Base-by-base conservation (phyloP, 176 grass and related monocot genomes). In the Oryza glumipatula region DNA sequence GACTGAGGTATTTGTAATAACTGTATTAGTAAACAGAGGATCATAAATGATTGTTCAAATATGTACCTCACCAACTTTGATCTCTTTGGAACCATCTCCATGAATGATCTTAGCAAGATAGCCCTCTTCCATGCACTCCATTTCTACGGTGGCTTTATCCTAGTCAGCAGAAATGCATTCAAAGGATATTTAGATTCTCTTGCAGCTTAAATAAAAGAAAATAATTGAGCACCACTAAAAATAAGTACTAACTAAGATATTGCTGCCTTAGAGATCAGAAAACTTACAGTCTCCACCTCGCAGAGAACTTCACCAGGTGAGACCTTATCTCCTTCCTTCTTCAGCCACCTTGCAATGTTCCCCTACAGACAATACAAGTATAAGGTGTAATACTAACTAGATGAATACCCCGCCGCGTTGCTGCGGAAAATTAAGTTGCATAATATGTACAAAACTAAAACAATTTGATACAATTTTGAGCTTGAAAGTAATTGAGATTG, bases 41-140 rank as follows among this genome's bases (percentile, higher is more conserved):
- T 41, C 19, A 52, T 74, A n/a, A 61, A 73, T 22, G 67, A 68
- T n/a, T 14, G 1, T 79, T 83, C 16, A 70, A 79, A 10, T 46
- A 82, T 75, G 68, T 85, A 99, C 96, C 86, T 99, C 96, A 1
- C 93, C 93, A 86, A 99, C 96, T 99, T 99, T 89, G 78, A 96
- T 96, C 75, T 95, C 93, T 78, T 99, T 99, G 56, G 96, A 84
- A 82, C 96, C 93, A 87, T 99, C 96, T 65, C 91, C 93, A 11
- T 82, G 88, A 87, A 99, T 51, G 78, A 99, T 99, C 71, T 99
- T 99, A 86, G 93, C 96, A 21, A 99, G 83, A 94, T 94, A 99
- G 19, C 96, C 96, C 68, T 99, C 96, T 88, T 99, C 96, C 96
- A 99, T 96, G 86, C 91, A 94, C 80, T 99, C 96, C 96, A 99